These are phyloP conservation scores for Poa pratensis DNA, from an alignment of 176 grass and related monocot genomes.

Conservation along the genomic window DNA sequence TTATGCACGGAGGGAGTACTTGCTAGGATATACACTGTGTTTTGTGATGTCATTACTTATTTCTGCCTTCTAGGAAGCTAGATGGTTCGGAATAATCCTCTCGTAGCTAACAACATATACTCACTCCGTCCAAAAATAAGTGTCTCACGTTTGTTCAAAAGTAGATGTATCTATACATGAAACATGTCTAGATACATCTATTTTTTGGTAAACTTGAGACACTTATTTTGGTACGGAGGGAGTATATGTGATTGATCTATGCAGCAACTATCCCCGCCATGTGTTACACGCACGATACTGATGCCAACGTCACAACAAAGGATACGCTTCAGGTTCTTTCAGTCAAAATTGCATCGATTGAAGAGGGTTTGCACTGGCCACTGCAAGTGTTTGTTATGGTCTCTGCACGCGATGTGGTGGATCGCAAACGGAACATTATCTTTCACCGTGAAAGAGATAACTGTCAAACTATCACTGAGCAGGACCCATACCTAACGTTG, in stretches of 20 bases:
- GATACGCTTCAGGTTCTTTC: not conserved
- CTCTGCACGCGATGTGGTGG: not conserved
- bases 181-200: no score
- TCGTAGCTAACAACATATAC: no score
- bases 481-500: slow-evolving; percentile 5
- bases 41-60: not conserved
- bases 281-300: not conserved
- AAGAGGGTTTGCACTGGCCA: not conserved
- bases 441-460: not conserved
- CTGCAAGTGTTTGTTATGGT: not conserved
- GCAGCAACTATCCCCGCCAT: slow-evolving; percentile 10
- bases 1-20: no score
- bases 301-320: not conserved
- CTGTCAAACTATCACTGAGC: not conserved
- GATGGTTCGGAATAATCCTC: no score
- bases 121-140: no score
- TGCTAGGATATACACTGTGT: no score
- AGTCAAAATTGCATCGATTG: not conserved
- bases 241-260: not conserved
- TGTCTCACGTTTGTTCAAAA: no score
- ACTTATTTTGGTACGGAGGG: no score
- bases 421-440: not conserved
- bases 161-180: no score
- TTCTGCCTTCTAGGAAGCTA: not conserved
- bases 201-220: no score